Evolutionary conservation across 2,329 filamentous ascomycete genomes (phyloP).

Genomic region (Colletotrichum sublineola): DNA sequence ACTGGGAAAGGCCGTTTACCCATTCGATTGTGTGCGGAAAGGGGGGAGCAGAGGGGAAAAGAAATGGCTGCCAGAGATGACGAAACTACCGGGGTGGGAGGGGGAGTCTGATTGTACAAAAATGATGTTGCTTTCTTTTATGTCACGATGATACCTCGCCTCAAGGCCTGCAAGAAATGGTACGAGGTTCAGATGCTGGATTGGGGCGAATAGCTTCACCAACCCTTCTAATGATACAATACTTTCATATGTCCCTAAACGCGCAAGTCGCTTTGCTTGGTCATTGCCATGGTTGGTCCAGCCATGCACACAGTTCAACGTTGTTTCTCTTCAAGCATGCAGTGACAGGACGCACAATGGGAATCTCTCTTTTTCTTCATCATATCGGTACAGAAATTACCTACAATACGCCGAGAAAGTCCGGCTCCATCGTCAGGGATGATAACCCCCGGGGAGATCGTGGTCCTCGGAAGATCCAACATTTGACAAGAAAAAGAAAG

Average conservation of each 20-base stretch:
- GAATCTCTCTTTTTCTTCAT: conserved; percentile 25
- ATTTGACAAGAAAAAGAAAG: conserved; percentile 2
- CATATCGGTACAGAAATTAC: conserved; percentile 36
- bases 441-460: neutral
- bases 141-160: conserved; percentile 38
- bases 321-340: neutral
- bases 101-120: neutral
- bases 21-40: neutral
- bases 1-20: neutral
- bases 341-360: neutral
- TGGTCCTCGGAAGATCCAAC: conserved; percentile 16
- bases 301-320: neutral
- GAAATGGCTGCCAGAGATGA: neutral
- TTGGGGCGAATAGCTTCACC: conserved; percentile 12
- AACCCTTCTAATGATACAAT: conserved; percentile 11
- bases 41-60: neutral
- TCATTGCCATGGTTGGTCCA: neutral
- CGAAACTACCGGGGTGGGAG: neutral
- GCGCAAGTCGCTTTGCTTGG: neutral
- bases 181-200: conserved; percentile 24
- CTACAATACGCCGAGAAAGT: conserved; percentile 14
- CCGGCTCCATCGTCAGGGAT: conserved; percentile 5
- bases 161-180: conserved; percentile 10
- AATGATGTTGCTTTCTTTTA: conserved; percentile 7
- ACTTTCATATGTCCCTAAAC: neutral